Base-by-base conservation (phyloP, 139 green algal genomes). In the Chlorella sp. region DNA sequence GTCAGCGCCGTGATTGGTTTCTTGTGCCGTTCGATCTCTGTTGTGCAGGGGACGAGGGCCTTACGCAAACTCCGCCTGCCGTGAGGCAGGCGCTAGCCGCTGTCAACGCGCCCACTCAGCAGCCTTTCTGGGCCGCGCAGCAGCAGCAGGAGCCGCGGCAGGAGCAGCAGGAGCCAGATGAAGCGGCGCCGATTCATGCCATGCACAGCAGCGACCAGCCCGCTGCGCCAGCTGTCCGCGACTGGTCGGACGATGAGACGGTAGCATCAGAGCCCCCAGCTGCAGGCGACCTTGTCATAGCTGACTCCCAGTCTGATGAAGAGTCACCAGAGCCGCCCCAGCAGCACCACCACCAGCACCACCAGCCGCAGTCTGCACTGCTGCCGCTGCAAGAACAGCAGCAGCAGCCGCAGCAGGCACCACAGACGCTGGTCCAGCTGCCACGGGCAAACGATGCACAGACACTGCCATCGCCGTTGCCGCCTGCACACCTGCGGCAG, bases 51-150 rank as follows among this genome's bases (percentile, higher is more conserved):
- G 48, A 5, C 48, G 48, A 57, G 48, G 48, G 48, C 48, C 24
- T 39, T 18, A 88, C 57, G 15, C 84, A 88, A 39, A 88, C 84
- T 39, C 84, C 84, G 40, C 66, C 84, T 2, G 37, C 42, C 42
- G 36, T 88, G 28, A 66, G 84, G 3, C 84, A 57, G 30, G 64
- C 40, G 18, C 71, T 81, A 3, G 68, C 48, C 18, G 66, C 61
- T 2, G 84, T 36, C 0, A 28, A n/a, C 1, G 73, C 64, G 24
- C 84, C 84, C 40, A 81, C 68, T 15, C 84, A 80, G 39, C 9
- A 16, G 84, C 68, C 18, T 28, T 37, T 19, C 5, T 7, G 22
- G n/a, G 30, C 32, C n/a, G 42, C 21, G 77, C 77, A 61, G 77
- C 39, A 57, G 39, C 21, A 57, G 19, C 37, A 36, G 39, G 37